Conservation (phyloP, 441 rosid genomes). For the Sinapis alba region DNA sequence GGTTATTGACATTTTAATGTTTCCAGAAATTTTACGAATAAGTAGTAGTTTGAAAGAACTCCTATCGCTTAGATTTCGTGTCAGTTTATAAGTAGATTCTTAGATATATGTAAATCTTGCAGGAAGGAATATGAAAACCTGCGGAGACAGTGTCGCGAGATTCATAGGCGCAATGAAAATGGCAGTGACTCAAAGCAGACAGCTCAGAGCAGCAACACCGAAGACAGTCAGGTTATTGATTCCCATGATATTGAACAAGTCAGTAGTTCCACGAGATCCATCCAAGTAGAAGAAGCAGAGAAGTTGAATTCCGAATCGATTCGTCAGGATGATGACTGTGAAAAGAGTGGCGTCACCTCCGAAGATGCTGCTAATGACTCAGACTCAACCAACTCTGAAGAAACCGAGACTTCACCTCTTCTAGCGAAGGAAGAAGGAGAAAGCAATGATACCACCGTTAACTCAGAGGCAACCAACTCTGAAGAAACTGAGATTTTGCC, state of each 20-base stretch:
- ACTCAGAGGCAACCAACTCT: conserved; percentile 46
- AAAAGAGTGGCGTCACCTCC: conserved; percentile 47
- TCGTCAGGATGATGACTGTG: conserved; percentile 49
- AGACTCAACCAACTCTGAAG: conserved; percentile 57
- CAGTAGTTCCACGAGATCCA: conserved; percentile 49
- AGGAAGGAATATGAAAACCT: conserved; percentile 74
- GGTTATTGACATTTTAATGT: conserved; percentile 9
- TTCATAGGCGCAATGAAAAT: conserved; percentile 44
- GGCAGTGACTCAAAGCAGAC: conserved; percentile 45
- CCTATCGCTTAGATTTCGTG: background rate
- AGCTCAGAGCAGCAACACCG: conserved; percentile 42
- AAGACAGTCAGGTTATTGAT: conserved; percentile 51
- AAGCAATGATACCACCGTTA: conserved; percentile 37
- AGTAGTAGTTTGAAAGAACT: conserved; percentile 17
- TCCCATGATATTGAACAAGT: conserved; percentile 55
- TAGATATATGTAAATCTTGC: conserved; percentile 35
- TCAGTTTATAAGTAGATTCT: conserved; percentile 2
- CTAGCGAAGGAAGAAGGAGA: conserved; percentile 48
- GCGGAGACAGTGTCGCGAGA: conserved; percentile 58
- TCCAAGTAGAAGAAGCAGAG: conserved; percentile 44
- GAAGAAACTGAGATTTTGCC: conserved; percentile 53
- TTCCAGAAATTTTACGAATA: conserved; percentile 10
- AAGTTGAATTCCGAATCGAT: conserved; percentile 33
- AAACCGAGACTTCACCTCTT: conserved; percentile 50
- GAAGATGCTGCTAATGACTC: conserved; percentile 54